phyloP scores from a whole-genome alignment of 2,329 filamentous ascomycete species.

The Trichoderma sp. region DNA sequence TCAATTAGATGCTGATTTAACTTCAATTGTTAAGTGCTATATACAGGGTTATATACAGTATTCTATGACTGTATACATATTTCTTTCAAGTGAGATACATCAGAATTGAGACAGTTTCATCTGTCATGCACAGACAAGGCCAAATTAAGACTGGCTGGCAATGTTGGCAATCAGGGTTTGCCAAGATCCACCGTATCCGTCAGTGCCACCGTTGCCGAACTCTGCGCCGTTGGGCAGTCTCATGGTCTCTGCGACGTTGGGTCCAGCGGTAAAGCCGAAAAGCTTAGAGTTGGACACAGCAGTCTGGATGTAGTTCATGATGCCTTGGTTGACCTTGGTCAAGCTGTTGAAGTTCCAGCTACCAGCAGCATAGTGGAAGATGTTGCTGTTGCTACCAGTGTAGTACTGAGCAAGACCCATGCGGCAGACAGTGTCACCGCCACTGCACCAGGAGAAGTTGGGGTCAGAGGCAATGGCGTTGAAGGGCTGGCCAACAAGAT shows the following conservation, averaged over 20 bases:
- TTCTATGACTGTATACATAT: background rate
- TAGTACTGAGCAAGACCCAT: slow-evolving; percentile 20
- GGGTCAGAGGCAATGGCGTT: background rate
- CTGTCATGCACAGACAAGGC: background rate
- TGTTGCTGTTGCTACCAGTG: slow-evolving; percentile 18
- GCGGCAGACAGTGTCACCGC: slow-evolving; percentile 11
- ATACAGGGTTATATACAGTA: background rate
- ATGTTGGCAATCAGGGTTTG: slow-evolving; percentile 22
- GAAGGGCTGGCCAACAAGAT: slow-evolving; percentile 13
- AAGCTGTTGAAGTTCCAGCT: slow-evolving; percentile 21
- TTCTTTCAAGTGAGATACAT: slow-evolving; percentile 18
- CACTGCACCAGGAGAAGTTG: slow-evolving; percentile 19
- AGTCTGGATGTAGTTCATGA: slow-evolving; percentile 24
- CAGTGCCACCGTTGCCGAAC: slow-evolving; percentile 21
- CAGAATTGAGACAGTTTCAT: background rate
- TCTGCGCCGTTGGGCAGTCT: slow-evolving; percentile 19
- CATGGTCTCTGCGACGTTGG: slow-evolving; percentile 19
- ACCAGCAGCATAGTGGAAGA: slow-evolving; percentile 21
- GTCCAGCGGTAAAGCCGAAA: slow-evolving; percentile 22
- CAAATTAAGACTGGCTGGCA: slow-evolving; percentile 21
- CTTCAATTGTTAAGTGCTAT: background rate
- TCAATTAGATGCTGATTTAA: background rate
- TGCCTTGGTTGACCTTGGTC: slow-evolving; percentile 21
- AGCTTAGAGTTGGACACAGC: slow-evolving; percentile 17
- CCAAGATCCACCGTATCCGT: slow-evolving; percentile 24